Evolutionary conservation across 1,284 basidiomycete species (phyloP).

Genomic region (Inonotus hispidus): DNA sequence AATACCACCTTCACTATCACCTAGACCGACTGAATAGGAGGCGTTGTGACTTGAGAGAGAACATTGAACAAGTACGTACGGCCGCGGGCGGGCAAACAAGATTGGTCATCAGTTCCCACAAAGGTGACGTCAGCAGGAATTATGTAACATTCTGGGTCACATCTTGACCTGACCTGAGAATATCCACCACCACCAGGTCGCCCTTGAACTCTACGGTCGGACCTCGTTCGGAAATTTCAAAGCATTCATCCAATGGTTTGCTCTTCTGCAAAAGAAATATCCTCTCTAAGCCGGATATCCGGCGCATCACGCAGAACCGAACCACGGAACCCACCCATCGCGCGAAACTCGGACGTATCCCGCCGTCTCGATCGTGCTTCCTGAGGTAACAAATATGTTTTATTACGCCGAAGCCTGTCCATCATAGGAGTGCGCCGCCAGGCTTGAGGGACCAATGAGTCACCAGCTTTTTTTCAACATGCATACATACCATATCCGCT

Average conservation of each 20-base stretch:
- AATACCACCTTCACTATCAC: background rate
- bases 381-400: background rate
- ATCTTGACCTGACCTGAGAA: background rate
- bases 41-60: background rate
- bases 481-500: background rate
- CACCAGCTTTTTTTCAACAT: background rate
- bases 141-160: too few species aligned
- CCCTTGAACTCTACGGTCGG: background rate
- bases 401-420: background rate
- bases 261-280: background rate
- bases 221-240: background rate
- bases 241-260: too few species aligned
- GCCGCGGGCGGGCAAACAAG: too few species aligned
- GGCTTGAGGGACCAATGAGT: background rate
- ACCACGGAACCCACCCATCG: background rate
- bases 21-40: background rate
- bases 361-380: background rate
- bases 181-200: background rate
- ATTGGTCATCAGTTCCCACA: background rate
- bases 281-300: background rate
- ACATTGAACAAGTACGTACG: background rate
- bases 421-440: background rate
- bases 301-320: background rate
- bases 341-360: slow-evolving; percentile 4
- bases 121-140: too few species aligned